Percentiles rank a stretch among this genome's conserved stretches.
phyloP scores from a whole-genome alignment of 345 rosid genomes.

The Citrus unshiu region DNA sequence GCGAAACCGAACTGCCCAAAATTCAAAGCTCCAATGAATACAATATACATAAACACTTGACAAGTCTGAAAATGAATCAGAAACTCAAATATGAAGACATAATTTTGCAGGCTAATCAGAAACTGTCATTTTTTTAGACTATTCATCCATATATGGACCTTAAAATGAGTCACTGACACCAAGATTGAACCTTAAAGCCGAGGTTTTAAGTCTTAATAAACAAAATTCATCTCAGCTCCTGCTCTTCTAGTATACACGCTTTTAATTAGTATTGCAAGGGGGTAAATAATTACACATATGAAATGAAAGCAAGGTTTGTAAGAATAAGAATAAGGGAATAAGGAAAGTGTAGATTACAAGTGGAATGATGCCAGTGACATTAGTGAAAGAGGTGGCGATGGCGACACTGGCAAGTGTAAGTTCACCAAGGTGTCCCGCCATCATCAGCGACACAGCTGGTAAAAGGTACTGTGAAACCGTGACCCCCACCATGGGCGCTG shows the following conservation, averaged over 20 bases:
- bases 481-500: constrained; percentile 34
- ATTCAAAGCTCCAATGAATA: background rate
- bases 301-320: too few species aligned
- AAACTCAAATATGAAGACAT: background rate
- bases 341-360: background rate
- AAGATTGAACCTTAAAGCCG: background rate
- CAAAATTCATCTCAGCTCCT: too few species aligned
- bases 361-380: constrained; percentile 25
- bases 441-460: constrained; percentile 21
- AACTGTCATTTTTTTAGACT: too few species aligned
- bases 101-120: background rate
- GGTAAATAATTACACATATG: too few species aligned
- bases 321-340: too few species aligned
- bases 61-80: background rate
- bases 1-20: constrained; percentile 42
- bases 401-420: constrained; percentile 25
- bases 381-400: constrained; percentile 23
- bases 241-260: too few species aligned
- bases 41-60: background rate
- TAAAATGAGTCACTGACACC: background rate
- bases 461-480: constrained; percentile 13
- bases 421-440: constrained; percentile 35
- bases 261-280: too few species aligned
- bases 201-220: too few species aligned
- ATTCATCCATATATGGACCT: too few species aligned